A percentile compares a stretch with the other conserved stretches of the same genome.
phyloP scores from a whole-genome alignment of 2,329 filamentous ascomycete genomes.

The Penicillium sp. region DNA sequence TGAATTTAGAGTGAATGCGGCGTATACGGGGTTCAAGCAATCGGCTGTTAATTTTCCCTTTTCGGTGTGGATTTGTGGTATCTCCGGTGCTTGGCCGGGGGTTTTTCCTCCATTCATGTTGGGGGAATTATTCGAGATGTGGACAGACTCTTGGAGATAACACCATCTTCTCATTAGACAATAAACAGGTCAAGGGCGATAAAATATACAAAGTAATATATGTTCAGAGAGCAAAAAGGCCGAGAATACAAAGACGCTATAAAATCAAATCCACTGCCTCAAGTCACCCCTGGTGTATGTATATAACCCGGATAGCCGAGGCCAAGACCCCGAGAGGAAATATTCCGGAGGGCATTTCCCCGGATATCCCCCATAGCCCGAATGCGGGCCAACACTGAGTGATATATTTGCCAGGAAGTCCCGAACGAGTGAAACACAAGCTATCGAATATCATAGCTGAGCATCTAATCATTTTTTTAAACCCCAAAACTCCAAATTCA shows the following conservation, averaged over 20 bases:
- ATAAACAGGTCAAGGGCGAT: not conserved
- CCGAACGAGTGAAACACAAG: not conserved
- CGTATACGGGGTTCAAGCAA: not conserved
- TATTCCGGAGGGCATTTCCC: not conserved
- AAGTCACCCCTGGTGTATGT: not conserved
- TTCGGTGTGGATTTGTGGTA: not conserved
- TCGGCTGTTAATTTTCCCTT: not conserved
- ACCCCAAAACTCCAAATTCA: conserved; percentile 2
- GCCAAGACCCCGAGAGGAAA: not conserved
- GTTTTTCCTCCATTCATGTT: conserved; percentile 1
- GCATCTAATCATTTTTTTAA: not conserved
- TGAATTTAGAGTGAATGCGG: not conserved
- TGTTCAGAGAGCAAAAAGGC: not conserved
- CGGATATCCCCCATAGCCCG: not conserved
- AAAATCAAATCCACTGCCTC: not conserved
- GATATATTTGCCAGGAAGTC: not conserved
- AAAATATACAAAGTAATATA: not conserved
- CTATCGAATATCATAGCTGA: not conserved
- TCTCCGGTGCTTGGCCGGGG: not conserved
- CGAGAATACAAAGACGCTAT: conserved; percentile 1
- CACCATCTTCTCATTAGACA: not conserved
- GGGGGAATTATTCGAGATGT: not conserved
- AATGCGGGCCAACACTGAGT: not conserved
- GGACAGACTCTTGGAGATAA: not conserved
- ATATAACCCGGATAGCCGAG: not conserved